Percentiles rank a stretch among this genome's conserved stretches.
Conservation (phyloP, 139 green algal genomes). For the Microglena sp. region DNA sequence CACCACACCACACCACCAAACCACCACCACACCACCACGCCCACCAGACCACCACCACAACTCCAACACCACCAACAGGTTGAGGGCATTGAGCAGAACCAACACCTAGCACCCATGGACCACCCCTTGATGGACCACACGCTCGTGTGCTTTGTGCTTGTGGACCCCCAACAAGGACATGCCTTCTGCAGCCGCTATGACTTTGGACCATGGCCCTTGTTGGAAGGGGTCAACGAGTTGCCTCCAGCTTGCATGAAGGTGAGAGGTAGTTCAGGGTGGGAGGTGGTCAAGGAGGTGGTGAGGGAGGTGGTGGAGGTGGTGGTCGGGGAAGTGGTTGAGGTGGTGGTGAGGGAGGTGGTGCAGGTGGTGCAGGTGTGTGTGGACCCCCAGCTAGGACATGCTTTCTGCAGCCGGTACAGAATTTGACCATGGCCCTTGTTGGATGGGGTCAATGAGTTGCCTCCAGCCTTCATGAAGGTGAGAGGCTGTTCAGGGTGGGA, state of each 20-base stretch:
- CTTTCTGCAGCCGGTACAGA: conserved; percentile 79
- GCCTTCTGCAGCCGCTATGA: conserved; percentile 83
- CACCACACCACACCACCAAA: too few relatives aligned
- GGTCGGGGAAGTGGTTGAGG: too few relatives aligned
- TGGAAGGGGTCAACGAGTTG: conserved; percentile 39
- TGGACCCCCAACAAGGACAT: conserved; percentile 47
- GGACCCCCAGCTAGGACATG: conserved; percentile 27
- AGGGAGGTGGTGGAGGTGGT: too few relatives aligned
- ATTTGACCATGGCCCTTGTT: conserved; percentile 88
- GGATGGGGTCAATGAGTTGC: conserved; percentile 28
- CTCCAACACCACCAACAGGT: conserved; percentile 29
- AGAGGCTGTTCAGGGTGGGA: too few relatives aligned
- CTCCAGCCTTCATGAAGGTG: conserved; percentile 17
- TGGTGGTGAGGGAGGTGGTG: background rate
- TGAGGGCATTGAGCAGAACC: conserved; percentile 27
- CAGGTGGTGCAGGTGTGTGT: background rate
- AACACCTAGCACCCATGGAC: background rate
- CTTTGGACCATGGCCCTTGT: conserved; percentile 85
- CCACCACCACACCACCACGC: too few relatives aligned
- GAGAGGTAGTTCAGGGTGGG: too few relatives aligned
- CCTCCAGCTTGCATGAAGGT: conserved; percentile 18
- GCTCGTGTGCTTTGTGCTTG: conserved; percentile 89
- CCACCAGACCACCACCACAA: too few relatives aligned
- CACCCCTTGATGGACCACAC: conserved; percentile 33
- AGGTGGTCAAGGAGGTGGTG: too few relatives aligned